Conservation (phyloP, 108 stramenopile genomes). For the Fragilariopsis cylindrus region DNA sequence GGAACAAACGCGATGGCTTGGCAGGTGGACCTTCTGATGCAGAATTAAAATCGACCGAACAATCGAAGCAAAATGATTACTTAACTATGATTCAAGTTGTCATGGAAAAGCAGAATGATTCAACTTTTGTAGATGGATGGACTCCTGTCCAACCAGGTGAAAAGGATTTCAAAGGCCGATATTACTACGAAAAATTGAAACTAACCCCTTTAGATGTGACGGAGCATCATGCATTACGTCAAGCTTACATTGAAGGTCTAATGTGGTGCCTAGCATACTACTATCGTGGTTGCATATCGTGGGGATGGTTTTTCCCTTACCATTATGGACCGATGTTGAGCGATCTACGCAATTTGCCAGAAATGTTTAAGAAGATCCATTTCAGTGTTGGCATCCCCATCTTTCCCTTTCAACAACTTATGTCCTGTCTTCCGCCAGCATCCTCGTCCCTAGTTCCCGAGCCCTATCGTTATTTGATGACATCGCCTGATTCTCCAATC, state of each 20-base stretch:
- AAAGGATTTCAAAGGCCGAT: constrained; percentile 94
- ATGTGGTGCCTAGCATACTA: constrained; percentile 99
- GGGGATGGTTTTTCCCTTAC: constrained; percentile 99
- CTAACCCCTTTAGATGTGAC: constrained; percentile 75
- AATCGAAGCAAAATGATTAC: constrained; percentile 78
- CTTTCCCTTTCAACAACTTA: constrained; percentile 94
- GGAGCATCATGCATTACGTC: constrained; percentile 68
- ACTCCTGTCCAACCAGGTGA: constrained; percentile 47
- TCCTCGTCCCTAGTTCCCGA: constrained; percentile 86
- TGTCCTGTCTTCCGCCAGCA: constrained; percentile 94
- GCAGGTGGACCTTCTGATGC: constrained; percentile 72
- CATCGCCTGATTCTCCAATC: constrained; percentile 81
- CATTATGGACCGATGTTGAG: constrained; percentile 93
- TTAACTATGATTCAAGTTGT: constrained; percentile 61
- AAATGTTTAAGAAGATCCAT: constrained; percentile 70
- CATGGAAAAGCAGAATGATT: constrained; percentile 46
- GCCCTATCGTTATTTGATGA: constrained; percentile 89
- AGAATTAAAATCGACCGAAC: constrained; percentile 74
- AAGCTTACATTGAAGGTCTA: constrained; percentile 95
- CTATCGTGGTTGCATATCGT: constrained; percentile 95
- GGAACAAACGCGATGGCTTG: constrained; percentile 85
- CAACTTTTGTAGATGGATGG: constrained; percentile 73
- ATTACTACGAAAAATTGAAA: constrained; percentile 94
- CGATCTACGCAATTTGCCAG: constrained; percentile 87
- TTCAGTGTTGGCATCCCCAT: constrained; percentile 92